A percentile compares a stretch with the other conserved stretches of the same genome.
These are phyloP conservation scores for Candida tetrigidarum DNA, from an alignment of 1,139 yeast genomes.

Conservation along the genomic window DNA sequence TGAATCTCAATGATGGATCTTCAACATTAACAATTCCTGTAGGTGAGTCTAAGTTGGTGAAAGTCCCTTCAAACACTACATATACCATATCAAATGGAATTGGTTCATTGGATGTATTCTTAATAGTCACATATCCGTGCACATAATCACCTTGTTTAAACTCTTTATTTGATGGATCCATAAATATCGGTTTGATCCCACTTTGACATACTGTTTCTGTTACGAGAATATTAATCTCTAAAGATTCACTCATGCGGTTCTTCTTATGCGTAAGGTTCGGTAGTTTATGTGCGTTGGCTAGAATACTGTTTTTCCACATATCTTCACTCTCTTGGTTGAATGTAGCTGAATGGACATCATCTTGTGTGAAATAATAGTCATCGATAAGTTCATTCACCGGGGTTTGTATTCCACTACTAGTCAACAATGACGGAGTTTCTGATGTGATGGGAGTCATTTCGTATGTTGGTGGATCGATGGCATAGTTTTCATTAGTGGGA, in stretches of 20 bases:
- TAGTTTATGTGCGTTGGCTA: slow-evolving; percentile 47
- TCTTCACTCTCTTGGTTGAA: slow-evolving; percentile 33
- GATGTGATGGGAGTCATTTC: slow-evolving; percentile 41
- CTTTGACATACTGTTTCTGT: slow-evolving; percentile 49
- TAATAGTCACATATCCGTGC: slow-evolving; percentile 43
- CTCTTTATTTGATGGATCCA: slow-evolving; percentile 35
- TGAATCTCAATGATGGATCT: slow-evolving; percentile 32
- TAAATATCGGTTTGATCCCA: slow-evolving; percentile 39
- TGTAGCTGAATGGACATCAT: slow-evolving; percentile 7
- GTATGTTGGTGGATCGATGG: slow-evolving; percentile 48
- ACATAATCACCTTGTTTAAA: slow-evolving; percentile 45
- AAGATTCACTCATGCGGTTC: slow-evolving; percentile 28
- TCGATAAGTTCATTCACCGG: slow-evolving; percentile 19
- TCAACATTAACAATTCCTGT: slow-evolving; percentile 35
- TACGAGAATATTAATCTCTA: slow-evolving; percentile 37
- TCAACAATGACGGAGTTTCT: slow-evolving; percentile 18
- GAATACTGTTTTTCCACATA: slow-evolving; percentile 48
- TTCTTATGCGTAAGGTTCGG: slow-evolving; percentile 36
- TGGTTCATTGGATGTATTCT: slow-evolving; percentile 32
- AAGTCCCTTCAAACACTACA: slow-evolving; percentile 42
- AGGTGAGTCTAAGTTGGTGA: slow-evolving; percentile 29
- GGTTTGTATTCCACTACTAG: slow-evolving; percentile 22
- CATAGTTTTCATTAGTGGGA: slow-evolving; percentile 44
- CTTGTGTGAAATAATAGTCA: slow-evolving; percentile 2
- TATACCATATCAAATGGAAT: slow-evolving; percentile 48